These are phyloP conservation scores for Botrytis porri DNA, from an alignment of 2,329 filamentous ascomycete species.

Conservation along the genomic window DNA sequence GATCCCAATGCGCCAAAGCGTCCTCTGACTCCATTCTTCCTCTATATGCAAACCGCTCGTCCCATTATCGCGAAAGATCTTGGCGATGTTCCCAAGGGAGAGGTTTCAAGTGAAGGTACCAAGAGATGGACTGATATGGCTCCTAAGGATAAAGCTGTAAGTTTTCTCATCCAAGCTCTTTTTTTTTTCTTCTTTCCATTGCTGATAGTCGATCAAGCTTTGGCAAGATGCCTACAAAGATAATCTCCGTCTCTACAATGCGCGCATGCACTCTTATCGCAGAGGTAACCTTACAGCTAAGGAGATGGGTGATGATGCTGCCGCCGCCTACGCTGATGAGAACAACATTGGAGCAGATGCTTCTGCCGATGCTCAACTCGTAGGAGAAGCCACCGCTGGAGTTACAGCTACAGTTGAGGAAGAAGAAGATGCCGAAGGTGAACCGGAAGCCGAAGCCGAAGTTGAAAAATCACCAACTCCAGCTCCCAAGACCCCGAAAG, in stretches of 20 bases:
- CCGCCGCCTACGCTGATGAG: conserved; percentile 58
- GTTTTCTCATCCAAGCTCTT: conserved; percentile 22
- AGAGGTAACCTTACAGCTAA: conserved; percentile 56
- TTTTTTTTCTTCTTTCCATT: background rate
- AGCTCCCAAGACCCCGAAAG: conserved; percentile 56
- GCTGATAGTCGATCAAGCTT: conserved; percentile 29
- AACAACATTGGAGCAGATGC: conserved; percentile 53
- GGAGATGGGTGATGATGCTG: conserved; percentile 60
- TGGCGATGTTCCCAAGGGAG: conserved; percentile 75
- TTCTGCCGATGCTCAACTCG: conserved; percentile 39
- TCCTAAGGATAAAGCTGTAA: conserved; percentile 64
- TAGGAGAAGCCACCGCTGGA: conserved; percentile 50
- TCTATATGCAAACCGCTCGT: conserved; percentile 88
- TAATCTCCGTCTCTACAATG: conserved; percentile 64
- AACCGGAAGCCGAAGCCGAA: conserved; percentile 43
- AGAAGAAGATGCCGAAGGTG: conserved; percentile 40
- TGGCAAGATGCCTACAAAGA: conserved; percentile 68
- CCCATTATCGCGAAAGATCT: conserved; percentile 78
- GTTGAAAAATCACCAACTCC: conserved; percentile 46
- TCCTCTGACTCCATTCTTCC: conserved; percentile 89
- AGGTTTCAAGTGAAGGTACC: conserved; percentile 84
- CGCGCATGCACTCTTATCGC: conserved; percentile 64
- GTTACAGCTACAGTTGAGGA: conserved; percentile 24
- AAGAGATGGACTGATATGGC: conserved; percentile 80
- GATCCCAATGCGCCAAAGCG: conserved; percentile 95